These are phyloP conservation scores for Pseudocercospora musae DNA, from an alignment of 2,329 filamentous ascomycete genomes.

Conservation along the genomic window DNA sequence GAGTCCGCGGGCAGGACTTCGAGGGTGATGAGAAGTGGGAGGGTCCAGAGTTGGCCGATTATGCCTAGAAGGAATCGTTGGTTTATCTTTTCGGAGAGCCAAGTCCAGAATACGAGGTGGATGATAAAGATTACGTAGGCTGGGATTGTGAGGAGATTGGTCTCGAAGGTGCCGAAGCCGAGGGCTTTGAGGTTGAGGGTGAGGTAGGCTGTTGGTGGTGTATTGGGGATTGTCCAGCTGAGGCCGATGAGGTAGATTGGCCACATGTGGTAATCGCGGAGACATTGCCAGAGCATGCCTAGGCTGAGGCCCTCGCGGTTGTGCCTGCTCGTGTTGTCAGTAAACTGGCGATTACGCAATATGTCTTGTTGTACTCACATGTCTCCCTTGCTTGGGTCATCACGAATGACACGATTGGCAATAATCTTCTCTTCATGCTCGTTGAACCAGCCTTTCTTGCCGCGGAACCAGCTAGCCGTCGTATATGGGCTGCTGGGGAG, in stretches of 20 bases:
- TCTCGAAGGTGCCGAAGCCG: conserved; percentile 43
- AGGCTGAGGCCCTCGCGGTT: conserved; percentile 54
- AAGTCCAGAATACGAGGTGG: conserved; percentile 49
- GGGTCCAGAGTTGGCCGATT: conserved; percentile 41
- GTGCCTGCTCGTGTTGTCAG: conserved; percentile 34
- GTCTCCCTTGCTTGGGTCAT: conserved; percentile 58
- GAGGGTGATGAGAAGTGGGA: conserved; percentile 41
- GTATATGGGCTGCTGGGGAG: conserved; percentile 60
- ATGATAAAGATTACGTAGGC: conserved; percentile 50
- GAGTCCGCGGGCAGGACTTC: conserved; percentile 35
- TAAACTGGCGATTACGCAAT: neutral
- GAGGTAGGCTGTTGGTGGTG: conserved; percentile 39
- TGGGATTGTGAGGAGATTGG: conserved; percentile 43
- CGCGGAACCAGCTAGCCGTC: conserved; percentile 60
- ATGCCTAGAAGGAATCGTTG: conserved; percentile 50
- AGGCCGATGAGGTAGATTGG: conserved; percentile 22
- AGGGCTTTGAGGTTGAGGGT: conserved; percentile 40
- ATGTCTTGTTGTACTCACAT: conserved; percentile 39
- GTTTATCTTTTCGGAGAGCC: conserved; percentile 50
- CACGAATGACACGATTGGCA: conserved; percentile 62
- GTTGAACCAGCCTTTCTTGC: conserved; percentile 60
- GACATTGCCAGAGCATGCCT: conserved; percentile 48
- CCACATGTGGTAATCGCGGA: conserved; percentile 31
- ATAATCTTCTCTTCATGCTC: conserved; percentile 61
- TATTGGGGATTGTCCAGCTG: conserved; percentile 29